Evolutionary conservation across 257 asterid species (phyloP).

Genomic region (Lantana camara): DNA sequence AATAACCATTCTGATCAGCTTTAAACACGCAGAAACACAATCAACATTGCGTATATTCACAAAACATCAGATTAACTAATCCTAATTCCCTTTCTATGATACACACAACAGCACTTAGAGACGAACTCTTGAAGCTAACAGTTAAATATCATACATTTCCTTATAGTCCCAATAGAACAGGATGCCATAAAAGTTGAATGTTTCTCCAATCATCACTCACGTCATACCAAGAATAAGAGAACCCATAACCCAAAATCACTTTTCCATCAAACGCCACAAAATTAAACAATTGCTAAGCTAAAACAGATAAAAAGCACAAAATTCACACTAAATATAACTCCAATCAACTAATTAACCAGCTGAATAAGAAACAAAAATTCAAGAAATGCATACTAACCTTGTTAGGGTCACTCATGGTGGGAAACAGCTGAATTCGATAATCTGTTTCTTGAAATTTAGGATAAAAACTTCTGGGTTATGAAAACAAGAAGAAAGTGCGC

Average conservation of each 20-base stretch:
- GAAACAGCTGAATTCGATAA: constrained; percentile 29
- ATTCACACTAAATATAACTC: constrained; percentile 15
- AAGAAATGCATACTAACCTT: constrained; percentile 44
- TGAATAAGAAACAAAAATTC: not conserved
- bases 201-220: constrained; percentile 14
- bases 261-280: constrained; percentile 3
- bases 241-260: constrained; percentile 17
- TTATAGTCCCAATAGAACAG: not conserved
- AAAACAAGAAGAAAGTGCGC: constrained; percentile 40
- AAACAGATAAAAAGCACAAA: constrained; percentile 9
- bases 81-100: not conserved
- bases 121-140: not conserved
- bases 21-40: not conserved
- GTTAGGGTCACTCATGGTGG: constrained; percentile 59
- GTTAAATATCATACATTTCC: no score
- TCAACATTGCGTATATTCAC: not conserved
- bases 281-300: constrained; percentile 9
- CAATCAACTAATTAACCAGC: not conserved
- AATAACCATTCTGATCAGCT: constrained; percentile 4
- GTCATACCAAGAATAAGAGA: constrained; percentile 16
- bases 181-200: constrained; percentile 17
- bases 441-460: constrained; percentile 21
- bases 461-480: constrained; percentile 30
- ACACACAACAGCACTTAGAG: not conserved
- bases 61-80: not conserved